These are phyloP conservation scores for Globisporangium radiosum DNA, from an alignment of 352 stramenopile species.

Conservation along the genomic window DNA sequence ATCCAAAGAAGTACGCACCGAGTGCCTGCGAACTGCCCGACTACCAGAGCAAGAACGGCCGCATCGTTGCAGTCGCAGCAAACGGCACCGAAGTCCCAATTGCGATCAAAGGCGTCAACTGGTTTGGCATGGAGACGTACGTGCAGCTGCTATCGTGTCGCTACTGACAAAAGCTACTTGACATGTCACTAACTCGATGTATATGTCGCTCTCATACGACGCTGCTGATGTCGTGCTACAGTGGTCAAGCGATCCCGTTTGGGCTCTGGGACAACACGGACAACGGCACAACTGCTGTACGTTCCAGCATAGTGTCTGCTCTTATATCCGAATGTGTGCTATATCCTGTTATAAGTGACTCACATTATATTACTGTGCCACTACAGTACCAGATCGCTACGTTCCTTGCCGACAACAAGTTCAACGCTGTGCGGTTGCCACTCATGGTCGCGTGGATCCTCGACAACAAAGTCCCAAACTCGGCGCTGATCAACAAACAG, in stretches of 20 bases:
- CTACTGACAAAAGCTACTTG: neutral
- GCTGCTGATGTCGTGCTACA: constrained; percentile 5
- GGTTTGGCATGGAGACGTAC: constrained; percentile 64
- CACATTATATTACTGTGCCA: neutral
- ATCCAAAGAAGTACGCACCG: constrained; percentile 64
- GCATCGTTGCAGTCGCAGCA: constrained; percentile 41
- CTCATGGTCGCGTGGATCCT: constrained; percentile 57
- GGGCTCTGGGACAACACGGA: constrained; percentile 64
- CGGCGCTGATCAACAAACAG: constrained; percentile 35
- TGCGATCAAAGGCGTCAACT: constrained; percentile 74
- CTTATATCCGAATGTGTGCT: neutral
- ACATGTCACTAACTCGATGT: neutral
- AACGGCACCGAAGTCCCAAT: constrained; percentile 52
- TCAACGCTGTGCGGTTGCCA: constrained; percentile 66
- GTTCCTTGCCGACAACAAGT: constrained; percentile 73
- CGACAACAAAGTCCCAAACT: constrained; percentile 45
- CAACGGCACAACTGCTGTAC: constrained; percentile 60
- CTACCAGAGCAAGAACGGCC: constrained; percentile 64
- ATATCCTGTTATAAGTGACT: neutral
- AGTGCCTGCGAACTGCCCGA: constrained; percentile 58
- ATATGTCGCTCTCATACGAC: neutral
- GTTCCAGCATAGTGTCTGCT: neutral
- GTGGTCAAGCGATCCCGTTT: constrained; percentile 49
- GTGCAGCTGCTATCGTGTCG: constrained; percentile 5
- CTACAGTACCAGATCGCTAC: constrained; percentile 54